Evolutionary conservation across 768 basidiomycete species (phyloP).

Genomic region (Tylopilus intermedius): DNA sequence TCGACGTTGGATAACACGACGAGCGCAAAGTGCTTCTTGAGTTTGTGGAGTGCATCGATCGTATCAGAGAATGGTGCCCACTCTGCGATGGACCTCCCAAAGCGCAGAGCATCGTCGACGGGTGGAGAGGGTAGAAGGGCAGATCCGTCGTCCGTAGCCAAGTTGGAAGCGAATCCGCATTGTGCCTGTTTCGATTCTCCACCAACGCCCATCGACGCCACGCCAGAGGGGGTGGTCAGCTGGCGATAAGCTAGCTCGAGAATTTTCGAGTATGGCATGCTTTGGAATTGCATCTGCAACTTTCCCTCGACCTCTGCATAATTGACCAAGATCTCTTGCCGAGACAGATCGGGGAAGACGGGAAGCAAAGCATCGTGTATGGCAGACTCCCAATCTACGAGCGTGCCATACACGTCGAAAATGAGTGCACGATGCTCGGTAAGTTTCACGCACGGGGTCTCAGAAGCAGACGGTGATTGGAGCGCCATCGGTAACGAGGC

Average conservation of each 20-base stretch:
- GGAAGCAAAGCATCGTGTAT: slow-evolving; percentile 47
- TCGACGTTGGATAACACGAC: slow-evolving; percentile 77
- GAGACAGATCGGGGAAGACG: slow-evolving; percentile 16
- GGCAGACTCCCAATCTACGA: slow-evolving; percentile 73
- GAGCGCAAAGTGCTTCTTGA: slow-evolving; percentile 62
- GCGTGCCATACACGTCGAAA: slow-evolving; percentile 77
- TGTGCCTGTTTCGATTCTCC: slow-evolving; percentile 17
- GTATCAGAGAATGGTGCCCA: slow-evolving; percentile 73
- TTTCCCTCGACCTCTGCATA: slow-evolving; percentile 52
- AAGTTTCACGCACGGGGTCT: slow-evolving; percentile 7
- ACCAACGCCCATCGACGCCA: slow-evolving; percentile 31
- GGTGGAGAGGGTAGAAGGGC: background rate
- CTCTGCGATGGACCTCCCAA: slow-evolving; percentile 53
- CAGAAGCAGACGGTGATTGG: slow-evolving; percentile 5
- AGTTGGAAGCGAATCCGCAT: slow-evolving; percentile 7
- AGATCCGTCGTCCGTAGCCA: background rate
- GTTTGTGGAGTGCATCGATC: slow-evolving; percentile 49
- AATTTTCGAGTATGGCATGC: slow-evolving; percentile 56
- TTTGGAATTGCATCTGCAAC: slow-evolving; percentile 53
- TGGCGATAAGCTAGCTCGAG: slow-evolving; percentile 42
- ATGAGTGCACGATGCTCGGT: slow-evolving; percentile 40
- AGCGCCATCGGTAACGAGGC: slow-evolving; percentile 16
- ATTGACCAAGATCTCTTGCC: slow-evolving; percentile 43
- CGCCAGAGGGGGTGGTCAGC: slow-evolving; percentile 31
- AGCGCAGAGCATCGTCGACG: slow-evolving; percentile 37